Percentiles rank a stretch among this genome's conserved stretches.
These are phyloP conservation scores for Zelonia costaricensis DNA, from an alignment of 208 protist species.

Conservation along the genomic window DNA sequence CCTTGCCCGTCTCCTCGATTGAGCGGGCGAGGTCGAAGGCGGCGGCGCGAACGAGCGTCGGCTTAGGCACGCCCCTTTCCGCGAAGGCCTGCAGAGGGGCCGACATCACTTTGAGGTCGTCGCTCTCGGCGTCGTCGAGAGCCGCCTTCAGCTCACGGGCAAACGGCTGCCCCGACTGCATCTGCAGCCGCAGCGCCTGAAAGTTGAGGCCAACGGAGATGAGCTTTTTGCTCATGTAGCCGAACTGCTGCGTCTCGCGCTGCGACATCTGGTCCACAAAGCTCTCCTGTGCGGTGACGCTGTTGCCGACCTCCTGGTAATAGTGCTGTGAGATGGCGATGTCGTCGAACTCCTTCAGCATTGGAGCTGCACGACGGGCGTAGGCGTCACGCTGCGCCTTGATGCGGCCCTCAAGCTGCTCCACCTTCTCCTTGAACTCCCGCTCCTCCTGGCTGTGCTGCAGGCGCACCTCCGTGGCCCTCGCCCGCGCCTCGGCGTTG, in stretches of 20 bases:
- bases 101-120: conserved; percentile 62
- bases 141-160: conserved; percentile 48
- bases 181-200: conserved; percentile 52
- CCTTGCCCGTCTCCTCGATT: conserved; percentile 76
- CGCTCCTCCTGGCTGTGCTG: conserved; percentile 47
- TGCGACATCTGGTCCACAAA: conserved; percentile 56
- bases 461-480: conserved; percentile 38
- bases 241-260: conserved; percentile 72
- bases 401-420: conserved; percentile 46
- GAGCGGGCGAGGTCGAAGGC: conserved; percentile 78
- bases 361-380: conserved; percentile 44
- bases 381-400: conserved; percentile 51
- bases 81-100: conserved; percentile 51
- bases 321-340: conserved; percentile 79
- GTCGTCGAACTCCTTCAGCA: conserved; percentile 80
- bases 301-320: conserved; percentile 70
- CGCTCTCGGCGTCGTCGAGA: conserved; percentile 78
- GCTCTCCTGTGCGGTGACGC: conserved; percentile 41
- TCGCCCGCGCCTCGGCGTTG: conserved; percentile 67
- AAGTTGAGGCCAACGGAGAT: conserved; percentile 80
- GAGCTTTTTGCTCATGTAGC: conserved; percentile 87
- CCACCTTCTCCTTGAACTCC: conserved; percentile 23
- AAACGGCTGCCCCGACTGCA: conserved; percentile 60
- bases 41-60: conserved; percentile 41
- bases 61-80: conserved; percentile 38